Evolutionary conservation across 352 stramenopile species (phyloP), one percentile per base, ranked within the genome.

Genomic region (Phytophthora podocarpi): DNA sequence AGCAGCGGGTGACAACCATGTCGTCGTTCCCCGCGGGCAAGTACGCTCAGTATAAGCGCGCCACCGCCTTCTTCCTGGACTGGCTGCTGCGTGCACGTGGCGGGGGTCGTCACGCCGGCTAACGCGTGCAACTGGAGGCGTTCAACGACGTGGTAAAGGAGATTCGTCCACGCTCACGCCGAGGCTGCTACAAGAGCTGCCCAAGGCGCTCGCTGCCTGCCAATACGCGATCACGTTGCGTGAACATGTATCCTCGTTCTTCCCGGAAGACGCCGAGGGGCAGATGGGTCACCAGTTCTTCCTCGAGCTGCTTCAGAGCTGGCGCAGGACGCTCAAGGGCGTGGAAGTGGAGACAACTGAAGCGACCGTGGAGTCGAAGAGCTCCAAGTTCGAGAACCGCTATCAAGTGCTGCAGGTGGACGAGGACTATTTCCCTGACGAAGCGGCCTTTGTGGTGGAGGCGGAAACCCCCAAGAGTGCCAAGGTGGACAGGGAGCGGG

Each of bases 351-450:
- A 16, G 10, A 27, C 28, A 1, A 21, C 28, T 27, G 37, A 16
- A 4, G 35, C 23, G 1, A 18, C 23, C 10, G 8, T 10, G 27
- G 30, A 52, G n/a, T n/a, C n/a, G n/a, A n/a, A n/a, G n/a, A n/a
- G n/a, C n/a, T n/a, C n/a, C n/a, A n/a, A n/a, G n/a, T n/a, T 66
- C 24, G 35, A 52, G 23, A 73, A 60, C 20, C 70, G 70, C 24
- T 73, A 73, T 30, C 59, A 66, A 9, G 52, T 73, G 23, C 31
- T 73, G 15, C 18, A 46, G 32, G 30, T 74, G 11, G 59, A 61
- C 6, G 53, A 60, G 10, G 65, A 63, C 20, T 70, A 55, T 20
- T 56, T 37, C 34, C 34, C 20, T 24, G 46, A 54, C 3, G 30
- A 45, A 5, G 48, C 7, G 6, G 16, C 8, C 7, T 13, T 23